These are phyloP conservation scores for Monosporascus sp. DNA, from an alignment of 2,329 filamentous ascomycete species.

Conservation along the genomic window DNA sequence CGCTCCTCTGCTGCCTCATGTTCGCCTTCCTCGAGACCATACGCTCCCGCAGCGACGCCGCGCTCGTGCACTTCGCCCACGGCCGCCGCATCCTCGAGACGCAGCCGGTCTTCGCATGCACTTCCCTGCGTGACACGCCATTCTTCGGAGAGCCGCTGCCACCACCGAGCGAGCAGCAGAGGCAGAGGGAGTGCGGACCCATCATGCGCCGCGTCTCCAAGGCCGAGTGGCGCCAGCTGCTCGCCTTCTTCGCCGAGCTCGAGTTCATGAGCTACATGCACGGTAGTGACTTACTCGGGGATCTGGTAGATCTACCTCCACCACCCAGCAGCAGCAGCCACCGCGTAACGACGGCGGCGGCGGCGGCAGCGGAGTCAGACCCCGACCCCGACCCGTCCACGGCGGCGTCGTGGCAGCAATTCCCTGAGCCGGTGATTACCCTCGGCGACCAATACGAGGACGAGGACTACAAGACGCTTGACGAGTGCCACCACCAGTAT, in stretches of 20 bases:
- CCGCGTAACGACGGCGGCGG: too few relatives aligned
- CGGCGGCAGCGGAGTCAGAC: too few relatives aligned
- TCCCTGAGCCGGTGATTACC: too few relatives aligned
- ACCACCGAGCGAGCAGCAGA: too few relatives aligned
- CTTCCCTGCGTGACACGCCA: too few relatives aligned
- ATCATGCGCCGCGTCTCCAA: slow-evolving; percentile 6
- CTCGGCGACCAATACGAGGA: too few relatives aligned
- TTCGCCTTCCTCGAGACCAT: slow-evolving; percentile 28
- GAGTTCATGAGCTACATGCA: slow-evolving; percentile 7
- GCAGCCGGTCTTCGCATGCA: slow-evolving; percentile 10
- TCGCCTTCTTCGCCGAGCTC: slow-evolving; percentile 13
- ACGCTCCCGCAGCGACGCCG: slow-evolving; percentile 19
- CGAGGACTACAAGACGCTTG: neutral
- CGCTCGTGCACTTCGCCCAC: slow-evolving; percentile 23
- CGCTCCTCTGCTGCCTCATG: slow-evolving; percentile 27
- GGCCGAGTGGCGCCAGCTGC: slow-evolving; percentile 13
- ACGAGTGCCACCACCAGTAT: neutral
- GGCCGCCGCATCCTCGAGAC: slow-evolving; percentile 27
- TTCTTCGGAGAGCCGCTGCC: too few relatives aligned
- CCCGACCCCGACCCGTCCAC: too few relatives aligned
- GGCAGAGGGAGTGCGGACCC: neutral
- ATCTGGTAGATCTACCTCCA: too few relatives aligned
- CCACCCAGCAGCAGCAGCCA: too few relatives aligned
- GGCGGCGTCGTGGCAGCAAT: too few relatives aligned
- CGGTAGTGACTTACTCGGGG: neutral